phyloP scores from a whole-genome alignment of 768 basidiomycete species.

The Mrakia hoshinonis region DNA sequence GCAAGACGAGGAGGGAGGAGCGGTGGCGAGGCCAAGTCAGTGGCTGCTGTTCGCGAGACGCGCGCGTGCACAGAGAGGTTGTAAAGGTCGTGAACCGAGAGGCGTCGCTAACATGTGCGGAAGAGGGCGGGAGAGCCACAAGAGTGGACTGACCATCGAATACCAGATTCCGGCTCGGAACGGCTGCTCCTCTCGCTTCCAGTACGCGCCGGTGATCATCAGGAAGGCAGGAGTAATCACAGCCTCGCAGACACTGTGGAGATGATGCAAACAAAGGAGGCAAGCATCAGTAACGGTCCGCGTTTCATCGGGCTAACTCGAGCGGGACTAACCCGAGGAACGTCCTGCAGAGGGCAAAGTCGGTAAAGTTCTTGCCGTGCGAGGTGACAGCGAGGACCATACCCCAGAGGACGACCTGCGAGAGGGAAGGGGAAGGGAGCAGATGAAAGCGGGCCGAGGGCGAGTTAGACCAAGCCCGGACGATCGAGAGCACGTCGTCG shows the following conservation, averaged over 20 bases:
- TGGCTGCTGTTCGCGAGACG: background rate
- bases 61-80: background rate
- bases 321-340: slow-evolving; percentile 21
- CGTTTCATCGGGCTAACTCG: background rate
- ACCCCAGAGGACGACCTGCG: slow-evolving; percentile 33
- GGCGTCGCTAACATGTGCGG: no score
- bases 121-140: no score
- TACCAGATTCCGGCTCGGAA: slow-evolving; percentile 34
- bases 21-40: background rate
- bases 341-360: slow-evolving; percentile 29
- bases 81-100: background rate
- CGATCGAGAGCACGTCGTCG: background rate
- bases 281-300: background rate
- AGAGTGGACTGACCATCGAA: slow-evolving; percentile 1
- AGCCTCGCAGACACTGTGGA: slow-evolving; percentile 31
- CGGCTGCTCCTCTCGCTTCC: slow-evolving; percentile 35
- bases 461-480: background rate
- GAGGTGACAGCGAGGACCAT: slow-evolving; percentile 20
- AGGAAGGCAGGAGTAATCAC: slow-evolving; percentile 35
- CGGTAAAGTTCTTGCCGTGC: slow-evolving; percentile 26
- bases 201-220: slow-evolving; percentile 32
- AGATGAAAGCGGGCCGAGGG: background rate
- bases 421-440: background rate
- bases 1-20: background rate
- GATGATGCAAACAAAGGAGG: background rate